phyloP scores from a whole-genome alignment of 495 filamentous ascomycete species.

The Choiromyces venosus region DNA sequence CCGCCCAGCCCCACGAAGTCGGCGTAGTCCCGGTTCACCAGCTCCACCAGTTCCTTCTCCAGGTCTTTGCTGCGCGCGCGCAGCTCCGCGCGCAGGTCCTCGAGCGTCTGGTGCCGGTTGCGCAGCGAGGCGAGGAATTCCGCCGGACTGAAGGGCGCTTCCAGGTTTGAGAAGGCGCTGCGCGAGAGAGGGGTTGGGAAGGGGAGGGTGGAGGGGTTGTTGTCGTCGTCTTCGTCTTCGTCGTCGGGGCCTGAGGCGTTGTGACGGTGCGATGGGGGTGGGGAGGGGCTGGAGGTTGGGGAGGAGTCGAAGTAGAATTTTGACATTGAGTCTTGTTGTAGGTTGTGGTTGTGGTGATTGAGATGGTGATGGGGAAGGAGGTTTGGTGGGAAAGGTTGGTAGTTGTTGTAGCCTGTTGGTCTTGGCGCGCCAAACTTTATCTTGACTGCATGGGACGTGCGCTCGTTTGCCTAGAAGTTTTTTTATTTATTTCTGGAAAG shows the following conservation, averaged over 20 bases:
- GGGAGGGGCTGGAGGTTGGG: background rate
- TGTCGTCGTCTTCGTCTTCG: conserved; percentile 23
- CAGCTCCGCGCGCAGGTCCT: conserved; percentile 83
- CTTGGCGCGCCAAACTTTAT: background rate
- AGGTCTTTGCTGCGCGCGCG: conserved; percentile 67
- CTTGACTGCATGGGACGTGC: background rate
- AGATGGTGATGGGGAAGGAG: background rate
- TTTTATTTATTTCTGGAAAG: background rate
- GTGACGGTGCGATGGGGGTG: background rate
- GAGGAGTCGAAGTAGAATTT: conserved; percentile 1
- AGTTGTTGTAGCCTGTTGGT: background rate
- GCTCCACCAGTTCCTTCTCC: conserved; percentile 76
- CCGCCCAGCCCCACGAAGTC: conserved; percentile 80
- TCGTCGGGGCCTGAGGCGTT: background rate
- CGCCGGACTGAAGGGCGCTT: conserved; percentile 67
- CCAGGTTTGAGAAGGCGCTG: conserved; percentile 28
- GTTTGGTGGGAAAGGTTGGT: background rate
- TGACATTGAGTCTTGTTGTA: background rate
- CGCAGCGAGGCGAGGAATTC: conserved; percentile 75
- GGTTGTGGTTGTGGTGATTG: background rate
- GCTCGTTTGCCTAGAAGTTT: background rate
- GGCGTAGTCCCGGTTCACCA: conserved; percentile 89
- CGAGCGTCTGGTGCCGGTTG: conserved; percentile 88
- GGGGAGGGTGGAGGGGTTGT: conserved; percentile 26
- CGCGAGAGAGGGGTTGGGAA: conserved; percentile 39